Evolutionary conservation across 1,284 basidiomycete species (phyloP), one percentile per base, ranked within the genome.

Genomic region (Ustilago nuda): DNA sequence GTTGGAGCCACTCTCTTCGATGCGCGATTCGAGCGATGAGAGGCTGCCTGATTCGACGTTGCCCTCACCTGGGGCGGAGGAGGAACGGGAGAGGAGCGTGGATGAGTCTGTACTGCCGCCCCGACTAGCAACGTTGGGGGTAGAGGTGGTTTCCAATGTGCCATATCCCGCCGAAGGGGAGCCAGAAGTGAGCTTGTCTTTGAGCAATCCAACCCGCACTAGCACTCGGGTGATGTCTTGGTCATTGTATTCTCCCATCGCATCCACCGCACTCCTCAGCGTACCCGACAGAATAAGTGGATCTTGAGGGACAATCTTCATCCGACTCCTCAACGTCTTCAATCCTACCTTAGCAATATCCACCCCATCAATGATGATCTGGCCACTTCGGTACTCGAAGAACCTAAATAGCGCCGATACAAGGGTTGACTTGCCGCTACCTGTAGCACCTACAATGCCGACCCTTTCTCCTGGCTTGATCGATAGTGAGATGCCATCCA

Each of bases 371-470:
- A 95, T 92, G 50, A 87, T 86, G 70, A 94, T 91, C 3, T 77
- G 82, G 0, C 94, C 94, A 0, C 85, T 78, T 30, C 88, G 86
- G 8, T 91, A 85, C 81, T 93, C 91, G 48, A 92, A 89, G 52
- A 91, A 90, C 23, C 92, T 90, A 86, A 94, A 91, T n/a, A 95
- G 87, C 2, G 88, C 86, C 61, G 90, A 90, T n/a, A 94, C 88
- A 11, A 94, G 86, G 0, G 92, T 92, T 54, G 90, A 91, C 86
- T 93, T 93, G 37, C 92, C 92, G 80, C 86, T 82, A 8, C 88
- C 88, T 0, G 87, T 86, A 4, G 80, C 72, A 19, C 89, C 88
- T 5, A 89, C 88, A 36, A 89, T 87, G 36, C 88, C 89, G 23
- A 89, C 87, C 84, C 89, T 89, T 80, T 90, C 88, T 5, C 87